These are phyloP conservation scores for Leccinum solheimii DNA, from an alignment of 1,284 basidiomycete species.

Conservation along the genomic window DNA sequence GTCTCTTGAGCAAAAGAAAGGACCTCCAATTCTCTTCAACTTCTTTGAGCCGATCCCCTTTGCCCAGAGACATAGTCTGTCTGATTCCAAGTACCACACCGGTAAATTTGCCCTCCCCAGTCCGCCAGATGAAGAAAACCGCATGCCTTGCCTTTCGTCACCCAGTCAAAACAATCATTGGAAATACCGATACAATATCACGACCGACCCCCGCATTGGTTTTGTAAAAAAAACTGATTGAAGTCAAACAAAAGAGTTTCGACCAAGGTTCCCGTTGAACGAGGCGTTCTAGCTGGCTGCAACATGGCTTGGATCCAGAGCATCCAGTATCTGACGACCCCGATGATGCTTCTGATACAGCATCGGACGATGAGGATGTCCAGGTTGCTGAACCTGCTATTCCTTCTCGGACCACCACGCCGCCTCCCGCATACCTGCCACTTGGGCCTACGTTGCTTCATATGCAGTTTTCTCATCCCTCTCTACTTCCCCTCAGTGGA, in stretches of 20 bases:
- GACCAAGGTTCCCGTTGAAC: conserved; percentile 32
- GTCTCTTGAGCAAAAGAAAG: conserved; percentile 20
- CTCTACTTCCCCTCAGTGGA: conserved; percentile 57
- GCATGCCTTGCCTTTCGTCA: conserved; percentile 23
- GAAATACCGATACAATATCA: conserved; percentile 51
- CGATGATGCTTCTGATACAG: conserved; percentile 38
- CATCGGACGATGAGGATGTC: conserved; percentile 40
- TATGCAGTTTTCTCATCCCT: conserved; percentile 62
- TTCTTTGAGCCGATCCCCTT: conserved; percentile 73
- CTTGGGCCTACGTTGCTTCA: conserved; percentile 63
- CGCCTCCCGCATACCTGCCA: conserved; percentile 67
- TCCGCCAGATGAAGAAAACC: conserved; percentile 53
- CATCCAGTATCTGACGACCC: conserved; percentile 16
- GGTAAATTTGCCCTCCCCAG: conserved; percentile 76
- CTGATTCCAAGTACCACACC: conserved; percentile 69
- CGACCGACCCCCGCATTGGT: conserved; percentile 67
- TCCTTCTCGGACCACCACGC: conserved; percentile 61
- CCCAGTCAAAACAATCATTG: conserved; percentile 38
- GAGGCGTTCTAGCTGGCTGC: conserved; percentile 40
- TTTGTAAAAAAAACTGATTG: conserved; percentile 61
- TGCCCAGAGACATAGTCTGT: conserved; percentile 53
- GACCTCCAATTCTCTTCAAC: conserved; percentile 14
- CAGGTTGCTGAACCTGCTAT: conserved; percentile 34
- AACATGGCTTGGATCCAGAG: conserved; percentile 41
- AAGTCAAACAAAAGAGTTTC: conserved; percentile 58